A percentile compares a stretch with the other conserved stretches of the same genome.
Conservation (phyloP, 768 basidiomycete genomes). For the Auriculariales sp. region DNA sequence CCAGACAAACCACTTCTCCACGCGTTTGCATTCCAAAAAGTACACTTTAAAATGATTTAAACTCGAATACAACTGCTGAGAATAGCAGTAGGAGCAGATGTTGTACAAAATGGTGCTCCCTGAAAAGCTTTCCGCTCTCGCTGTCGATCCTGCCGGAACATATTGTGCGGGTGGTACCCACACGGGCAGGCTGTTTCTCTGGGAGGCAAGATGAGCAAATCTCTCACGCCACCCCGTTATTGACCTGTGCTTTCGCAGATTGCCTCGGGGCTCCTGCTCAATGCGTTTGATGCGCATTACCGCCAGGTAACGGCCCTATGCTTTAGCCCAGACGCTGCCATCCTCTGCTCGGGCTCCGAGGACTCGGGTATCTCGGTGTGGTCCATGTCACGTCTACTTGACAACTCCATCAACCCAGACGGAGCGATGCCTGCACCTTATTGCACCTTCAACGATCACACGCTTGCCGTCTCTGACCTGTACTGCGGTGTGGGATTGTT, state of each 20-base stretch:
- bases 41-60: slow-evolving; percentile 15
- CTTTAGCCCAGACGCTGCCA: slow-evolving; percentile 71
- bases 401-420: slow-evolving; percentile 60
- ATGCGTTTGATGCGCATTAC: slow-evolving; percentile 93
- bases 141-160: slow-evolving; percentile 53
- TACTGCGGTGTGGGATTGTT: slow-evolving; percentile 66
- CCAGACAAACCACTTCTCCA: slow-evolving; percentile 80
- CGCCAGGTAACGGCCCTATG: slow-evolving; percentile 69
- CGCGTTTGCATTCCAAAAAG: slow-evolving; percentile 91
- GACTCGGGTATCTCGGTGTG: slow-evolving; percentile 85
- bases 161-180: slow-evolving; percentile 81
- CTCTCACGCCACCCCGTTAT: slow-evolving; percentile 3
- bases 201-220: slow-evolving; percentile 56
- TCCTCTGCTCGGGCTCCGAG: slow-evolving; percentile 75
- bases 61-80: slow-evolving; percentile 1
- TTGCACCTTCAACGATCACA: slow-evolving; percentile 79
- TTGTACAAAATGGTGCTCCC: slow-evolving; percentile 75
- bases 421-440: slow-evolving; percentile 64
- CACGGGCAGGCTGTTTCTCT: slow-evolving; percentile 83
- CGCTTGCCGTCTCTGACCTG: slow-evolving; percentile 75
- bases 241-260: slow-evolving; percentile 32
- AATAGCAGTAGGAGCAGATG: slow-evolving; percentile 63
- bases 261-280: slow-evolving; percentile 84
- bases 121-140: slow-evolving; percentile 74
- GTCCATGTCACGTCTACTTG: slow-evolving; percentile 67